These are phyloP conservation scores for Juglanconis sp. DNA, from an alignment of 2,329 filamentous ascomycete species.

Conservation along the genomic window DNA sequence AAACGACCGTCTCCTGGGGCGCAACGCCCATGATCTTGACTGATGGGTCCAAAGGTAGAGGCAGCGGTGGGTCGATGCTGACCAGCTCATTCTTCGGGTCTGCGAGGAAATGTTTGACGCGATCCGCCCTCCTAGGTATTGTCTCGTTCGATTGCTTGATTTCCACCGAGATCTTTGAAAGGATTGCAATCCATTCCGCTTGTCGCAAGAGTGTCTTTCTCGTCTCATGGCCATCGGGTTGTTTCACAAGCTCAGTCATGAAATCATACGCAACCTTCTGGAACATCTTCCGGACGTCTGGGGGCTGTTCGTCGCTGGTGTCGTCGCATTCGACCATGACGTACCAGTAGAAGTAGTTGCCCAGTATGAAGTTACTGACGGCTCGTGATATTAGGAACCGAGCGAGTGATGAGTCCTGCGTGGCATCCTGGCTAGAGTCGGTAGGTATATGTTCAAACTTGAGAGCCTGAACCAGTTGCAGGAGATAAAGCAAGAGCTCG, in stretches of 20 bases:
- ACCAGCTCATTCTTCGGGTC: conserved; percentile 89
- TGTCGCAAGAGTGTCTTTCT: conserved; percentile 78
- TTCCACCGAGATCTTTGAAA: conserved; percentile 86
- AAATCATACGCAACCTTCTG: conserved; percentile 94
- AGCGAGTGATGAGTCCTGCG: conserved; percentile 78
- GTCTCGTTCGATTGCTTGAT: conserved; percentile 78
- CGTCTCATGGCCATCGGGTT: conserved; percentile 66
- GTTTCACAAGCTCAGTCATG: conserved; percentile 79
- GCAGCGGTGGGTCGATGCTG: conserved; percentile 78
- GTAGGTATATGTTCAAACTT: conserved; percentile 82
- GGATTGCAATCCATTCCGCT: conserved; percentile 81
- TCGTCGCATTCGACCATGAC: conserved; percentile 97
- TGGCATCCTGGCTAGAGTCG: conserved; percentile 57
- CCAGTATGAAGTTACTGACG: conserved; percentile 81
- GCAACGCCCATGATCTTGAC: conserved; percentile 75
- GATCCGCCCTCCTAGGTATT: conserved; percentile 76
- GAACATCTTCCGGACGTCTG: conserved; percentile 79
- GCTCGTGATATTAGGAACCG: conserved; percentile 86
- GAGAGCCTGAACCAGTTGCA: conserved; percentile 92
- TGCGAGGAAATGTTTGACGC: conserved; percentile 76
- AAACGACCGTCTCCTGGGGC: conserved; percentile 83
- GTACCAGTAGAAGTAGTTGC: conserved; percentile 98
- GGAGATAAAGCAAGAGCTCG: conserved; percentile 83
- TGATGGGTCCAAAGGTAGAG: conserved; percentile 83
- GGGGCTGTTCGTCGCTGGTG: conserved; percentile 68